A percentile compares a stretch with the other conserved stretches of the same genome.
Conservation (phyloP, 139 green algal genomes). For the Tetratostichococcus sp. region DNA sequence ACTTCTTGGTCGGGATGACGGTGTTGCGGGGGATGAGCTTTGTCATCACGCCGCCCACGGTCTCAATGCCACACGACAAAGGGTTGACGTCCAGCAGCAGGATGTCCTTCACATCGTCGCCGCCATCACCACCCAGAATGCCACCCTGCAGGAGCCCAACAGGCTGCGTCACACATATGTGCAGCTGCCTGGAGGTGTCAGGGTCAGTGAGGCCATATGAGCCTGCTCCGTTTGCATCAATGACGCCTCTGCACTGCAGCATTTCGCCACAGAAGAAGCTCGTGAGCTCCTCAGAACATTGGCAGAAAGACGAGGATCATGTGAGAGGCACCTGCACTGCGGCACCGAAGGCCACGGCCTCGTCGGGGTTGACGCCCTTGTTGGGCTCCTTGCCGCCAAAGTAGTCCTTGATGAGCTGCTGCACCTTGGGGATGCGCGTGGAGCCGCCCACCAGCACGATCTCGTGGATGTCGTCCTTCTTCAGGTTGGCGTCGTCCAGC, state of each 20-base stretch:
- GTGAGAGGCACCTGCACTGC: constrained; percentile 88
- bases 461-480: constrained; percentile 89
- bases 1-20: constrained; percentile 96
- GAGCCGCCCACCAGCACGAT: constrained; percentile 95
- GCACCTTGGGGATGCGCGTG: constrained; percentile 93
- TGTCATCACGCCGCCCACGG: constrained; percentile 88
- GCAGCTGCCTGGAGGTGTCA: no score
- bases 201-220: no score
- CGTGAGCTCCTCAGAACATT: no score
- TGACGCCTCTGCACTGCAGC: no score
- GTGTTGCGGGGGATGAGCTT: constrained; percentile 92
- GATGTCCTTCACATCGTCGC: constrained; percentile 76
- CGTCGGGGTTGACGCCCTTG: constrained; percentile 93
- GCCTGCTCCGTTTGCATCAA: no score
- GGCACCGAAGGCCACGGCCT: constrained; percentile 89
- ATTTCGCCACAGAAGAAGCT: no score
- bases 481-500: constrained; percentile 89
- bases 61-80: constrained; percentile 92
- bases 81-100: constrained; percentile 85
- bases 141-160: constrained; percentile 51
- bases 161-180: no score
- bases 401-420: constrained; percentile 81
- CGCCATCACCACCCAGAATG: constrained; percentile 77
- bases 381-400: constrained; percentile 92
- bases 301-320: no score